Conservation (phyloP, 768 basidiomycete species). For the Termitomyces sp. region DNA sequence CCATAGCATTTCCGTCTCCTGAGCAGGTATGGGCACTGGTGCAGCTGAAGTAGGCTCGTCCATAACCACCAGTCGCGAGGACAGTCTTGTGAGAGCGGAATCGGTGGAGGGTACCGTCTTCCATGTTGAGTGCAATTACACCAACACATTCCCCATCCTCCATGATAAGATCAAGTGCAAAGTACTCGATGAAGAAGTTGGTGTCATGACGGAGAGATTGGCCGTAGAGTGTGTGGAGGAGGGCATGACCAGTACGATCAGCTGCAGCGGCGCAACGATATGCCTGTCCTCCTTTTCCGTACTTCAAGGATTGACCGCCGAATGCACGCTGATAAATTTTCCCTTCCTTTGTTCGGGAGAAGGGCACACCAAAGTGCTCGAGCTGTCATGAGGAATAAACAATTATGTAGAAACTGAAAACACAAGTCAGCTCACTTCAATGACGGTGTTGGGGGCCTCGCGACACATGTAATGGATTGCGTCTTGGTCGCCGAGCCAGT, state of each 20-base stretch:
- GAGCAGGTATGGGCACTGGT: constrained; percentile 99
- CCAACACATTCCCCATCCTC: constrained; percentile 98
- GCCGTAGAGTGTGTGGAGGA: constrained; percentile 98
- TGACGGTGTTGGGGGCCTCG: constrained; percentile 91
- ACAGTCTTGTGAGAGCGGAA: constrained; percentile 99
- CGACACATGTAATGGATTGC: constrained; percentile 99
- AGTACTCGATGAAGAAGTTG: constrained; percentile 99
- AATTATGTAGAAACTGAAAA: not conserved
- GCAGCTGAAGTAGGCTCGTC: constrained; percentile 97
- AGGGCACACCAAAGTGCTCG: constrained; percentile 98
- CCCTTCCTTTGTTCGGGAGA: constrained; percentile 97
- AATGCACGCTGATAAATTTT: constrained; percentile 99
- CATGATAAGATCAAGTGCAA: constrained; percentile 99
- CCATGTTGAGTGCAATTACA: constrained; percentile 99
- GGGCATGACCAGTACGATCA: constrained; percentile 97
- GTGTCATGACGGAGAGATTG: constrained; percentile 99
- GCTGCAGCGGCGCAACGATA: constrained; percentile 99
- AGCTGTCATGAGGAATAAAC: constrained; percentile 48
- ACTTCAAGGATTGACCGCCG: constrained; percentile 96
- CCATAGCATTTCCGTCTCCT: constrained; percentile 99
- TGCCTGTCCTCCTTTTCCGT: constrained; percentile 97
- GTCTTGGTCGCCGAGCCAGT: constrained; percentile 99
- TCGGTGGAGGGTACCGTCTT: constrained; percentile 97
- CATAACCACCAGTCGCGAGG: constrained; percentile 96
- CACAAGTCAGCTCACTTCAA: constrained; percentile 57